Conservation (phyloP, 345 rosid species). For the Eucalyptus sideroxylon region DNA sequence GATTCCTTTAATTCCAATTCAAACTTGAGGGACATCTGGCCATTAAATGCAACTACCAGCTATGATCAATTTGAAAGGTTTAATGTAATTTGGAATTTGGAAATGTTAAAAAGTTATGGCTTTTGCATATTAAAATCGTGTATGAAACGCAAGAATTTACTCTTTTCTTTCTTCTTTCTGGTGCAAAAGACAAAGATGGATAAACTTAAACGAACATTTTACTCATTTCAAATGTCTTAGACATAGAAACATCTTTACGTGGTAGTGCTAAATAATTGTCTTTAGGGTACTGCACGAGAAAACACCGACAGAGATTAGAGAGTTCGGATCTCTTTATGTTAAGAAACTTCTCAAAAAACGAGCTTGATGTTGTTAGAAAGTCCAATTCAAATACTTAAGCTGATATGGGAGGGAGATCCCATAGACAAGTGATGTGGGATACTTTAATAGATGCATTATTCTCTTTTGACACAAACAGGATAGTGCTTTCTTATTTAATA, state of each 20-base stretch:
- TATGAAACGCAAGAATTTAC: background rate
- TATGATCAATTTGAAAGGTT: background rate
- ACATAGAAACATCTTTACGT: background rate
- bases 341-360: background rate
- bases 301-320: background rate
- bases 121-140: background rate
- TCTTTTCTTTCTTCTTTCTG: background rate
- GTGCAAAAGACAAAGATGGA: background rate
- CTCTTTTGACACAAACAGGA: background rate
- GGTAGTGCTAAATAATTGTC: background rate
- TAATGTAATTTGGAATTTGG: background rate
- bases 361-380: background rate
- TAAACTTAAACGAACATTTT: background rate
- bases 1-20: background rate
- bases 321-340: background rate
- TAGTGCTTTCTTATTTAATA: background rate
- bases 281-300: background rate
- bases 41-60: background rate
- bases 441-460: background rate
- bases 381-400: background rate
- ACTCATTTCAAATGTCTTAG: background rate
- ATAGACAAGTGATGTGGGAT: background rate
- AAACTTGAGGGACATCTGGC: background rate
- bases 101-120: background rate
- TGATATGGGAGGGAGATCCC: background rate